Evolutionary conservation across 176 grass and related monocot genomes (phyloP), one percentile per base, ranked within the genome.

Genomic region (Oryza longistaminata): DNA sequence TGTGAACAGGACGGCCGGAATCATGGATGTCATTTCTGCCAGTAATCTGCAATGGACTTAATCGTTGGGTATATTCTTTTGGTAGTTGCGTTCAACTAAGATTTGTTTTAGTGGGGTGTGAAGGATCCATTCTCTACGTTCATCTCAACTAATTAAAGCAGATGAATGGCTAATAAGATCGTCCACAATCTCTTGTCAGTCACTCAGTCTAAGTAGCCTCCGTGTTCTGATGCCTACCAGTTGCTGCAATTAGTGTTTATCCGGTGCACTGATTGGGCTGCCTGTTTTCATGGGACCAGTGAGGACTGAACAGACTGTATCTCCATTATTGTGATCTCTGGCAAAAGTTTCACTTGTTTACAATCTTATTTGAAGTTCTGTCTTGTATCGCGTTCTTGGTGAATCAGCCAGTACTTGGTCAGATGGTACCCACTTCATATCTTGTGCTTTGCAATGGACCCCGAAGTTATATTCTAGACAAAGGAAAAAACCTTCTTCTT

Each of bases 291-390:
- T 80, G 84, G 84, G 85, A 87, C 89, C 85, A 84, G 68, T 70
- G n/a, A 83, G 29, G 69, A 50, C 84, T 83, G 74, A 79, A 80
- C 80, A 84, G 75, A 87, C 84, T 75, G 74, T 61, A 29, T 68
- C 89, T 91, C 75, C 85, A 91, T 84, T 87, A 91, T 91, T 91
- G 85, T 90, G 89, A 84, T 91, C 79, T 87, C 31, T 91, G 40
- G 49, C 48, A 70, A 67, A 87, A 76, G 71, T 64, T 48, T 89
- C 37, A 69, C 70, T 26, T 85, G 53, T 72, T 45, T 90, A 86
- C 72, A 86, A 77, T 82, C 33, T 73, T 86, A 77, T 90, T 90
- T 77, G 52, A 85, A 85, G 88, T 77, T 82, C 73, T 64, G 73
- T 79, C 68, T 73, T 74, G 46, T 87, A 79, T 87, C 15, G 64